phyloP scores from a whole-genome alignment of 495 filamentous ascomycete genomes.

The Trypethelium eluteriae region DNA sequence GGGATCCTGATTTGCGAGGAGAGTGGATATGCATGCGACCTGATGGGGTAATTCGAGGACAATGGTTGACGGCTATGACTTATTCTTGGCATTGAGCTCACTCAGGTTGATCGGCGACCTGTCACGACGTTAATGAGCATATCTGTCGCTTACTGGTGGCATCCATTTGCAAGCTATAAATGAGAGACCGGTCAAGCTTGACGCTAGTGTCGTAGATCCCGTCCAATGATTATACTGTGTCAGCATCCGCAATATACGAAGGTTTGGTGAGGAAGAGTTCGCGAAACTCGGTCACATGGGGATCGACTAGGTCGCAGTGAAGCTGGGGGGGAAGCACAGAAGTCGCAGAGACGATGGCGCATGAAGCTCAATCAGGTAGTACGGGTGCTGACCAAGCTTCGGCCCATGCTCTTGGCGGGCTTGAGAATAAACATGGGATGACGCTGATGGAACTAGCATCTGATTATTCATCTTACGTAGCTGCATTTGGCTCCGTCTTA shows the following conservation, averaged over 20 bases:
- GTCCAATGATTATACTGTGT: not conserved
- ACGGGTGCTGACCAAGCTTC: constrained; percentile 4
- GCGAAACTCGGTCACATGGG: too few relatives aligned
- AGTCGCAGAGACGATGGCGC: not conserved
- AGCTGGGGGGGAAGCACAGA: not conserved
- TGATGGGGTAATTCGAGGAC: not conserved
- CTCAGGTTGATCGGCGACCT: not conserved
- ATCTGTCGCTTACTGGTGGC: not conserved
- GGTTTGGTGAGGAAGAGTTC: too few relatives aligned
- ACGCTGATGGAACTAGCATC: not conserved
- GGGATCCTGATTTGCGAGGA: not conserved
- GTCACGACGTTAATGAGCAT: not conserved
- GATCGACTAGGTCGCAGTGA: not conserved
- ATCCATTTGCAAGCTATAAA: not conserved
- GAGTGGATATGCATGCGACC: not conserved
- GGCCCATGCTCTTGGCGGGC: not conserved
- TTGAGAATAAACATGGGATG: not conserved
- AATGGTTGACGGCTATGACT: not conserved
- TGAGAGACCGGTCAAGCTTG: not conserved
- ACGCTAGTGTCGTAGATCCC: not conserved
- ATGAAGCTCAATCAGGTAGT: not conserved
- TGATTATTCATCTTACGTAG: not conserved
- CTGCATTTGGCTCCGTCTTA: too few relatives aligned
- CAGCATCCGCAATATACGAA: too few relatives aligned
- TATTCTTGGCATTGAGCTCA: not conserved